These are phyloP conservation scores for Phytophthora sansomeana DNA, from an alignment of 352 stramenopile genomes.

Conservation along the genomic window DNA sequence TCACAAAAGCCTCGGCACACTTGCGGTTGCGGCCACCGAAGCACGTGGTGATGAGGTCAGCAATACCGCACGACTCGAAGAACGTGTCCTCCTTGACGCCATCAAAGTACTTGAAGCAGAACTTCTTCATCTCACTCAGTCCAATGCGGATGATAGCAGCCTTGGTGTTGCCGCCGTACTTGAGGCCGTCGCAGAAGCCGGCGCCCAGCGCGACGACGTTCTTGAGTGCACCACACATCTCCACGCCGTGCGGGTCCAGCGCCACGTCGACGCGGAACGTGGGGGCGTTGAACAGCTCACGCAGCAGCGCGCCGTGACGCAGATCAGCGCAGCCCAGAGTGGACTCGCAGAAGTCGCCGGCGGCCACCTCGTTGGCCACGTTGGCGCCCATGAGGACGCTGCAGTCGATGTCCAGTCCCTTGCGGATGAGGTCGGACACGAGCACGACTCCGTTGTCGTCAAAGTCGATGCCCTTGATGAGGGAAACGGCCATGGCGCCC, in stretches of 20 bases:
- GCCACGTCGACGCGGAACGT: conserved; percentile 96
- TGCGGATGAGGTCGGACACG: conserved; percentile 91
- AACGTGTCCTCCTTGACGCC: conserved; percentile 95
- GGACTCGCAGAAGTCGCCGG: conserved; percentile 96
- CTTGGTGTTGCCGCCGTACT: conserved; percentile 97
- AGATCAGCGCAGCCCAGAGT: conserved; percentile 93
- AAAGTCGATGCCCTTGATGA: conserved; percentile 94
- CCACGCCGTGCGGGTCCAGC: conserved; percentile 93
- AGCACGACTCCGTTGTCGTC: conserved; percentile 85
- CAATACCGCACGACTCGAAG: conserved; percentile 96
- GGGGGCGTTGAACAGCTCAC: conserved; percentile 80
- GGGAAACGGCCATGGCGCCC: conserved; percentile 83
- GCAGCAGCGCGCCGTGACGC: conserved; percentile 70
- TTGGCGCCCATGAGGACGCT: conserved; percentile 98
- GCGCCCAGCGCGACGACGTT: conserved; percentile 97
- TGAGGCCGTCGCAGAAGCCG: conserved; percentile 97
- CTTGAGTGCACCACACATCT: conserved; percentile 97
- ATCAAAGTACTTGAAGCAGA: conserved; percentile 94
- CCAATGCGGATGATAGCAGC: conserved; percentile 96
- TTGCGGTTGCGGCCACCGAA: conserved; percentile 98
- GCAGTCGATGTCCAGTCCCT: conserved; percentile 87
- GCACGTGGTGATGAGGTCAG: conserved; percentile 98
- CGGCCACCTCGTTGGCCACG: conserved; percentile 96
- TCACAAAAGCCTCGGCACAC: conserved; percentile 95
- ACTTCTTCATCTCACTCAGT: conserved; percentile 96